Conservation (phyloP, 805 yeast genomes). For the Lachancea mirantina region DNA sequence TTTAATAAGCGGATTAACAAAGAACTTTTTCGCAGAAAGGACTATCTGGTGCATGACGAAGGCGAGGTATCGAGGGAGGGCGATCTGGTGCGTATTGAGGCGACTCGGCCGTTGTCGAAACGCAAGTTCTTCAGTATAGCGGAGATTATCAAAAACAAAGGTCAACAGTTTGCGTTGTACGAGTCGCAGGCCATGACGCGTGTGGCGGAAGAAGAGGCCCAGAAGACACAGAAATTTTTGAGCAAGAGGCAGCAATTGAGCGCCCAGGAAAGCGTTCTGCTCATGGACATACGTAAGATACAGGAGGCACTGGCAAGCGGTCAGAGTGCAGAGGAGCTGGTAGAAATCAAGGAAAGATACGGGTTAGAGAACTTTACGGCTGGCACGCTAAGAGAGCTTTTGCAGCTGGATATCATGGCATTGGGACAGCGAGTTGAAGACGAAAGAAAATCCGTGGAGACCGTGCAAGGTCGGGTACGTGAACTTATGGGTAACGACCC, state of each 20-base stretch:
- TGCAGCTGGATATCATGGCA: slow-evolving; percentile 34
- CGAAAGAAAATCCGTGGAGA: slow-evolving; percentile 29
- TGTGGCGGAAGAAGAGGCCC: slow-evolving; percentile 60
- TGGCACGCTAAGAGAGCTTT: slow-evolving; percentile 29
- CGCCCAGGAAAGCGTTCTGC: slow-evolving; percentile 21
- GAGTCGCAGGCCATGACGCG: slow-evolving; percentile 62
- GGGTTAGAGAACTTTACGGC: slow-evolving; percentile 44
- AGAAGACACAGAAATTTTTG: slow-evolving; percentile 48
- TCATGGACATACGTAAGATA: slow-evolving; percentile 25
- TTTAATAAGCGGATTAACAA: slow-evolving; percentile 68
- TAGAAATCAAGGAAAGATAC: slow-evolving; percentile 38
- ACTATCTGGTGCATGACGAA: slow-evolving; percentile 89
- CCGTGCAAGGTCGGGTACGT: slow-evolving; percentile 32
- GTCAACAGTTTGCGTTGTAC: slow-evolving; percentile 83
- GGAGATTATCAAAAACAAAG: slow-evolving; percentile 80
- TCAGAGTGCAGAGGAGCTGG: slow-evolving; percentile 34
- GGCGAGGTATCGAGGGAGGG: slow-evolving; percentile 89
- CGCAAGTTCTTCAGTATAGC: slow-evolving; percentile 85
- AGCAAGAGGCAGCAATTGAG: slow-evolving; percentile 38
- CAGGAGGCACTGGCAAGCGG: slow-evolving; percentile 27
- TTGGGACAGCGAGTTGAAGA: slow-evolving; percentile 25
- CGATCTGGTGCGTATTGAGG: slow-evolving; percentile 87
- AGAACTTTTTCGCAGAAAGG: slow-evolving; percentile 70
- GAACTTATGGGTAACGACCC: slow-evolving; percentile 32
- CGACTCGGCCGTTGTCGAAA: slow-evolving; percentile 77